Evolutionary conservation across 306 rosid species (phyloP).

Genomic region (Elaeagnus macrophylla): DNA sequence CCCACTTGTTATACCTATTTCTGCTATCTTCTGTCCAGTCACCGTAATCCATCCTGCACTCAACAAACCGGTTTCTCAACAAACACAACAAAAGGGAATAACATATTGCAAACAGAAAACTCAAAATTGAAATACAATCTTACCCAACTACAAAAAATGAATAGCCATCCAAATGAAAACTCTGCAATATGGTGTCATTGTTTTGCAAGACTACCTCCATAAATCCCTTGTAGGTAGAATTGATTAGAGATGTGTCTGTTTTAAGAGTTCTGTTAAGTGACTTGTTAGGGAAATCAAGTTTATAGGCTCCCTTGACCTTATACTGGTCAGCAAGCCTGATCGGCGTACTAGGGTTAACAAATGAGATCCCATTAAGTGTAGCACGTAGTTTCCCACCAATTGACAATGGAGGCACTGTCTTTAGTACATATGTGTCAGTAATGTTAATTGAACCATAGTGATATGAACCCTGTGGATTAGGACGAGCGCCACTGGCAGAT

Average conservation of each 20-base stretch:
- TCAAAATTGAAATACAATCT: conserved; percentile 13
- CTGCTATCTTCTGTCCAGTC: conserved; percentile 66
- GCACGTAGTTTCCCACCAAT: conserved; percentile 49
- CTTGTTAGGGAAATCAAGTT: conserved; percentile 69
- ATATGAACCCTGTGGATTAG: conserved; percentile 92
- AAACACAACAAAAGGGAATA: background rate
- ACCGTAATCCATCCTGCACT: conserved; percentile 60
- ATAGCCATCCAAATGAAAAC: conserved; percentile 73
- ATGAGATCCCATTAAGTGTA: conserved; percentile 74
- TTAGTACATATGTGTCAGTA: conserved; percentile 64
- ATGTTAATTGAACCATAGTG: conserved; percentile 70
- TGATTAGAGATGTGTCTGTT: conserved; percentile 58
- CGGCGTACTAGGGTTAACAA: conserved; percentile 56
- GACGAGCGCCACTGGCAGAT: conserved; percentile 91
- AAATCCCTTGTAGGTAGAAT: conserved; percentile 77
- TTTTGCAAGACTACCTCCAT: conserved; percentile 72
- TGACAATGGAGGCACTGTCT: conserved; percentile 38
- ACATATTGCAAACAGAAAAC: background rate
- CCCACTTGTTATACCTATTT: conserved; percentile 71
- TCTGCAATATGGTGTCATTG: conserved; percentile 66
- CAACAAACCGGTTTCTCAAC: conserved; percentile 19
- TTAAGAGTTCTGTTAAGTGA: conserved; percentile 48
- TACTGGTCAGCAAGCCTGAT: conserved; percentile 76
- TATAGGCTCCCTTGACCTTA: conserved; percentile 53
- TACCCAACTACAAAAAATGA: conserved; percentile 77